A percentile compares a stretch with the other conserved stretches of the same genome.
These are phyloP conservation scores for Dipteronia dyeriana DNA, from an alignment of 345 rosid genomes.

Conservation along the genomic window DNA sequence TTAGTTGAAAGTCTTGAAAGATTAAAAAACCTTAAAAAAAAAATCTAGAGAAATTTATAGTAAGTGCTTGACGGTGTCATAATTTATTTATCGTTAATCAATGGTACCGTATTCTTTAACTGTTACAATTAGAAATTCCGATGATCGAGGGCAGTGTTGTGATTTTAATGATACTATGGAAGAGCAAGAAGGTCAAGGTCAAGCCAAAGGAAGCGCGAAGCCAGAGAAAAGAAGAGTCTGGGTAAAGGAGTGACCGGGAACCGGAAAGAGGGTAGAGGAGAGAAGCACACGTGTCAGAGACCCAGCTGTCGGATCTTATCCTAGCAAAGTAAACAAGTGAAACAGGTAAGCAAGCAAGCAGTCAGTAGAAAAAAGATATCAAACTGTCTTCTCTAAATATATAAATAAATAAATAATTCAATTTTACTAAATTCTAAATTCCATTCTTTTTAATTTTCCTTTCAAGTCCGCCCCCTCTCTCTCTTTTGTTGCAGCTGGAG, in stretches of 20 bases:
- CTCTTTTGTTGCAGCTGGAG: slow-evolving; percentile 32
- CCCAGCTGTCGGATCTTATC: slow-evolving; percentile 50
- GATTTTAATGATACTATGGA: not conserved
- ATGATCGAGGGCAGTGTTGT: not conserved
- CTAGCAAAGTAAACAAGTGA: slow-evolving; percentile 23
- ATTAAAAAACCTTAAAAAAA: no score
- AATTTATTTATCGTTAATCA: no score
- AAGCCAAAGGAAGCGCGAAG: not conserved
- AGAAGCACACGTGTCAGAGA: slow-evolving; percentile 37
- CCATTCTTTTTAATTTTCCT: slow-evolving; percentile 32
- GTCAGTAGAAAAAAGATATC: not conserved
- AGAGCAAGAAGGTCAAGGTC: no score
- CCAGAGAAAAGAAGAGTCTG: slow-evolving; percentile 1
- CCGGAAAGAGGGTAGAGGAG: no score
- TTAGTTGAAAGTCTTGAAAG: no score
- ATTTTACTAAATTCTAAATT: not conserved
- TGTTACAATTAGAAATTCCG: no score
- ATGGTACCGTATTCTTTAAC: no score
- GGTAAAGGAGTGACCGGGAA: slow-evolving; percentile 15
- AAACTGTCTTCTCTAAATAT: not conserved
- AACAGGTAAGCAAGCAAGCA: not conserved
- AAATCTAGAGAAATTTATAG: no score
- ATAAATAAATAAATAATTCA: not conserved
- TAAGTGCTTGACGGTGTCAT: no score
- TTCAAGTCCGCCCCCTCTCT: slow-evolving; percentile 32